These are phyloP conservation scores for Priceomyces fermenticarens DNA, from an alignment of 805 yeast species.

Conservation along the genomic window DNA sequence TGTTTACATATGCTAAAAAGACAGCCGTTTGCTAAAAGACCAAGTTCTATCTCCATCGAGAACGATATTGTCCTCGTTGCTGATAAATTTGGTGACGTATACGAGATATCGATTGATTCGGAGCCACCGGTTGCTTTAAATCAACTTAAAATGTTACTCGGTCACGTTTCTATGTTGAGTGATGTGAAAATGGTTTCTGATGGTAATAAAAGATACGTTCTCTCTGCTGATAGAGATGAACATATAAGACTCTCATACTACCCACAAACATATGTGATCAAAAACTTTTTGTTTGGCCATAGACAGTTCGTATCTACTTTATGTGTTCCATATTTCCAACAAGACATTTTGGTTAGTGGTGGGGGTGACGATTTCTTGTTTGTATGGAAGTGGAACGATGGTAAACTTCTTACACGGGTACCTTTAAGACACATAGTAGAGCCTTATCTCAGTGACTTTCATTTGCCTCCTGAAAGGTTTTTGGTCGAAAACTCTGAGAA, in stretches of 20 bases:
- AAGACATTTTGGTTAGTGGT: conserved; percentile 62
- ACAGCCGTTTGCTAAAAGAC: conserved; percentile 86
- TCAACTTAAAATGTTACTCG: conserved; percentile 64
- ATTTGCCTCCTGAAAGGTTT: conserved; percentile 64
- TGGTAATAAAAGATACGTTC: conserved; percentile 48
- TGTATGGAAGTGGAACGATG: conserved; percentile 74
- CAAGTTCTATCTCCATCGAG: conserved; percentile 70
- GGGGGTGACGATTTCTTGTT: conserved; percentile 84
- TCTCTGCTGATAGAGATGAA: conserved; percentile 93
- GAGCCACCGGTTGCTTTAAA: conserved; percentile 40
- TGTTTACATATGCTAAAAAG: conserved; percentile 57
- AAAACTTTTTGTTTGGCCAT: conserved; percentile 85
- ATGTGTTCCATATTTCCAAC: conserved; percentile 50
- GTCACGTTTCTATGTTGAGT: conserved; percentile 97
- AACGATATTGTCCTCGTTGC: conserved; percentile 62
- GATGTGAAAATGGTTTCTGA: conserved; percentile 49
- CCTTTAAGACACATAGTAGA: conserved; percentile 41
- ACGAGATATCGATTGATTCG: conserved; percentile 47
- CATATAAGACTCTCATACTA: conserved; percentile 82
- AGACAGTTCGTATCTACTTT: conserved; percentile 74
- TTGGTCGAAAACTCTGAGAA: conserved; percentile 47
- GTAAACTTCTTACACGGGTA: conserved; percentile 45
- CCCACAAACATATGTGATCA: conserved; percentile 76
- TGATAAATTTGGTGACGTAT: conserved; percentile 97
- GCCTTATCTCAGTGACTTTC: conserved; percentile 50